Percentiles rank a stretch among this genome's conserved stretches.
phyloP scores from a whole-genome alignment of 176 grass and related monocot species.

The Lolium multiflorum region DNA sequence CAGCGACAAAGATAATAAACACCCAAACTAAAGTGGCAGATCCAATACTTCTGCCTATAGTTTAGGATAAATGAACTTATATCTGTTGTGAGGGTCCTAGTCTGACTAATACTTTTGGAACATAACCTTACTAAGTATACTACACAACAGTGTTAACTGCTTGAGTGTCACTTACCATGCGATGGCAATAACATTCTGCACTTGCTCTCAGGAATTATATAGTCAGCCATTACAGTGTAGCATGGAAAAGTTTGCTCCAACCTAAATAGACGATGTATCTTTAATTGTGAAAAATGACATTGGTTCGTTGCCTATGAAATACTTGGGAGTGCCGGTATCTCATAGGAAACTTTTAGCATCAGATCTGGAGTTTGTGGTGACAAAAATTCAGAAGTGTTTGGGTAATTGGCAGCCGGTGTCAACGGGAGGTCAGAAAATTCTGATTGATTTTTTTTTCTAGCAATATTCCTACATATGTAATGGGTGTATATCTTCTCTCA shows the following conservation, averaged over 20 bases:
- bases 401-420: no score
- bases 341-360: no score
- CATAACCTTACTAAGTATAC: not conserved
- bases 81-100: not conserved
- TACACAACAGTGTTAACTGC: not conserved
- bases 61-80: not conserved
- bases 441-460: no score
- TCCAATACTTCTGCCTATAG: not conserved
- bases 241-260: not conserved
- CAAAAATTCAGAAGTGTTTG: no score
- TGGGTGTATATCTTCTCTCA: no score
- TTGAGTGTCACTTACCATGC: not conserved
- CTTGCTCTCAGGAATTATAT: not conserved
- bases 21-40: constrained; percentile 2
- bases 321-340: no score
- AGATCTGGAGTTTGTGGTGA: no score
- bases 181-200: not conserved
- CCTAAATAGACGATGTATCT: not conserved
- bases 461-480: no score
- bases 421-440: no score
- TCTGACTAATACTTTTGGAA: not conserved
- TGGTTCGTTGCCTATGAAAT: no score
- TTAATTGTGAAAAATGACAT: no score
- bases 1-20: not conserved
- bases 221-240: not conserved